Conservation (phyloP, 257 asterid species). For the Nicotiana tabacum region DNA sequence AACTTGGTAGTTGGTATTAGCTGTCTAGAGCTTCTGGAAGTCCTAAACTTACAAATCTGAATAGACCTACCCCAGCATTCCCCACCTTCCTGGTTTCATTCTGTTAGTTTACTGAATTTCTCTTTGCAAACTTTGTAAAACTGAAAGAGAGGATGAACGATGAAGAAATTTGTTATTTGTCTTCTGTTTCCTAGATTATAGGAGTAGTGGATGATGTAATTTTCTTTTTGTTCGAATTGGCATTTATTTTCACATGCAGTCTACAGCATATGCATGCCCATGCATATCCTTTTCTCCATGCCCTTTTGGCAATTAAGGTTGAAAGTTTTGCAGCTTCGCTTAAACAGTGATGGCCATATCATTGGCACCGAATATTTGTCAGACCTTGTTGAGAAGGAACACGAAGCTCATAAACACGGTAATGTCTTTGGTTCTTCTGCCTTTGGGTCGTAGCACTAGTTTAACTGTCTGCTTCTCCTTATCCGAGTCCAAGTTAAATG, state of each 20-base stretch:
- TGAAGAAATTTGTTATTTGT: neutral
- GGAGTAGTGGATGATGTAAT: neutral
- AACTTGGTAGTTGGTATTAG: neutral
- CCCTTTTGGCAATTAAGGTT: neutral
- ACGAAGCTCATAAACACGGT: constrained; percentile 76
- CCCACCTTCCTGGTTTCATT: neutral
- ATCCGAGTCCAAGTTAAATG: neutral
- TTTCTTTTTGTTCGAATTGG: neutral
- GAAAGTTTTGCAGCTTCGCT: constrained; percentile 67
- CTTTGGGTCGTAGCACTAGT: neutral
- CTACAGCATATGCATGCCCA: neutral
- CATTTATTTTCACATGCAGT: neutral
- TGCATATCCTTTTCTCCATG: neutral
- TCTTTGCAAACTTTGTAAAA: neutral
- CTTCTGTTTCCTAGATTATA: neutral
- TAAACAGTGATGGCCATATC: constrained; percentile 67
- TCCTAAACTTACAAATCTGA: neutral
- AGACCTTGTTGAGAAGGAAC: constrained; percentile 94
- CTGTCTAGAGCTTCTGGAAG: neutral
- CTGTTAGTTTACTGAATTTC: neutral
- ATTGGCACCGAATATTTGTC: constrained; percentile 87
- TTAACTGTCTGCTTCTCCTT: neutral
- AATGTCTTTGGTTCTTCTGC: constrained; percentile 23
- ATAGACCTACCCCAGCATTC: neutral
- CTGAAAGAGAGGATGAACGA: neutral